Evolutionary conservation across 2,329 filamentous ascomycete species (phyloP).

Genomic region (Raffaelea albimanens): DNA sequence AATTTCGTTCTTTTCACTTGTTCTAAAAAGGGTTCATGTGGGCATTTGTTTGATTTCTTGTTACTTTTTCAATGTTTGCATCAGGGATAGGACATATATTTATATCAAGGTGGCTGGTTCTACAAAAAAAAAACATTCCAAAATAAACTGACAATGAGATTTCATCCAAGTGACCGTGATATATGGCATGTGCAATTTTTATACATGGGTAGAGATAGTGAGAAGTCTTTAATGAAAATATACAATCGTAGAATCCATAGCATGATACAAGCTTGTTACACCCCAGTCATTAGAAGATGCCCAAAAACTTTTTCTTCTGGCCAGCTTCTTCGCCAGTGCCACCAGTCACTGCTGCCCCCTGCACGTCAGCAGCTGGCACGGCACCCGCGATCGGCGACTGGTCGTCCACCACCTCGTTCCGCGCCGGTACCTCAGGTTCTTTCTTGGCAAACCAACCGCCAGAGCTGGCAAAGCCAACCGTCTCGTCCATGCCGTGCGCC

Average conservation of each 20-base stretch:
- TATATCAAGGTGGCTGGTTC: background rate
- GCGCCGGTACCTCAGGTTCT: conserved; percentile 12
- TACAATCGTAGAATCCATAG: too few species aligned
- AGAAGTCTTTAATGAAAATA: too few species aligned
- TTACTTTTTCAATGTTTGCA: background rate
- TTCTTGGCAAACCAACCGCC: conserved; percentile 13
- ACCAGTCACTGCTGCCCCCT: background rate
- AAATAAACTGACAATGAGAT: too few species aligned
- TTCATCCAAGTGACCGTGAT: too few species aligned
- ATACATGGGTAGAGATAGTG: too few species aligned
- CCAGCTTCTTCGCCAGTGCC: conserved; percentile 15
- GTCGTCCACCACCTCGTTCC: conserved; percentile 25
- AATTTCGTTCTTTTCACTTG: background rate
- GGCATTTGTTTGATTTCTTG: background rate
- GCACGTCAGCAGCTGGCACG: background rate
- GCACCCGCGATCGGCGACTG: conserved; percentile 13
- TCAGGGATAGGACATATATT: background rate
- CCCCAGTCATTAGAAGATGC: conserved; percentile 68
- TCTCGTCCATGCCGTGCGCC: conserved; percentile 69
- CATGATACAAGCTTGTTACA: too few species aligned
- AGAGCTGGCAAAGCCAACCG: conserved; percentile 35
- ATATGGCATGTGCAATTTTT: too few species aligned
- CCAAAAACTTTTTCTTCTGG: conserved; percentile 68
- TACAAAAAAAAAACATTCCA: too few species aligned
- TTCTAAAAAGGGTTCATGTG: background rate